Percentiles rank a stretch among this genome's conserved stretches.
phyloP scores from a whole-genome alignment of 2,329 filamentous ascomycete genomes.

The Cordyceps fumosorosea region DNA sequence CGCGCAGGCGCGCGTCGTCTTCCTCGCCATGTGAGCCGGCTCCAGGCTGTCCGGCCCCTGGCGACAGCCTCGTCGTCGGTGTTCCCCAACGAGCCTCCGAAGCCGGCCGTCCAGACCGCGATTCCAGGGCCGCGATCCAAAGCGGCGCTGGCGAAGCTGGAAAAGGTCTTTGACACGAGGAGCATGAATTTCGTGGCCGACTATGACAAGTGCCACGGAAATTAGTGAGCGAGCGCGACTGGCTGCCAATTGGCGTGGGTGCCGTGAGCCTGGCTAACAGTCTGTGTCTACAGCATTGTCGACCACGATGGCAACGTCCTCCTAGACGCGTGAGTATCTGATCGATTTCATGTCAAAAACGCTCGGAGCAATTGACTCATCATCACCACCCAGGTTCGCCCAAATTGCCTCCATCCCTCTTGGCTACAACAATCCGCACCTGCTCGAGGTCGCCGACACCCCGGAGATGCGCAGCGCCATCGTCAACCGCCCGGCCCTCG shows the following conservation, averaged over 20 bases:
- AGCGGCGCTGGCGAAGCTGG: conserved; percentile 61
- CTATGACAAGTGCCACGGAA: conserved; percentile 68
- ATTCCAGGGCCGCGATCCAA: conserved; percentile 74
- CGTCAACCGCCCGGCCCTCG: conserved; percentile 83
- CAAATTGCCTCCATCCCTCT: conserved; percentile 91
- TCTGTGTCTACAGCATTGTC: conserved; percentile 37
- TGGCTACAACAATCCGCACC: conserved; percentile 82
- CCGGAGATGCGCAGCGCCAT: conserved; percentile 73
- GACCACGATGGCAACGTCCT: conserved; percentile 66
- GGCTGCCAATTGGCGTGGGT: neutral
- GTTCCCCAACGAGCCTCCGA: conserved; percentile 43
- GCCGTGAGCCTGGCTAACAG: neutral
- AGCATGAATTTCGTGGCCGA: conserved; percentile 79
- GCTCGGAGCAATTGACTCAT: neutral
- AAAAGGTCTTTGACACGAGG: conserved; percentile 77
- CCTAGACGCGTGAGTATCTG: conserved; percentile 55
- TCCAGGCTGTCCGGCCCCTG: conserved; percentile 1
- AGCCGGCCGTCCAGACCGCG: conserved; percentile 46
- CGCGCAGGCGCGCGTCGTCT: conserved; percentile 7
- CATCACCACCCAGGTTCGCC: conserved; percentile 52
- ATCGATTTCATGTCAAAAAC: neutral
- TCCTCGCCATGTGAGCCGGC: neutral
- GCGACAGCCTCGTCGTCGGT: conserved; percentile 28
- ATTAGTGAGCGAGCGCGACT: conserved; percentile 45
- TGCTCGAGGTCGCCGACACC: conserved; percentile 63